These are phyloP conservation scores for Wolfiporia cocos DNA, from an alignment of 1,284 basidiomycete genomes.

Conservation along the genomic window DNA sequence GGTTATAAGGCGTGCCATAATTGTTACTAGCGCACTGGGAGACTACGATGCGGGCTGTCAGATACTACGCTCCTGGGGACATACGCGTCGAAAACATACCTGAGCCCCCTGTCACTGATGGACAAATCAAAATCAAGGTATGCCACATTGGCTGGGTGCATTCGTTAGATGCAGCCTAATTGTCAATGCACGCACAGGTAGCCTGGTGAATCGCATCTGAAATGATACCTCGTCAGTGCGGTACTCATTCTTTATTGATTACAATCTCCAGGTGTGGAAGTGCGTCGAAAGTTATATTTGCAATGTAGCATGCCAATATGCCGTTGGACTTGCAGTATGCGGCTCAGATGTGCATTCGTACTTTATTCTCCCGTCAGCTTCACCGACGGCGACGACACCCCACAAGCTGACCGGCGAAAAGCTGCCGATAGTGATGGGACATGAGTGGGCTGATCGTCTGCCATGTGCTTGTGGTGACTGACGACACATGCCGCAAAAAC, in stretches of 20 bases:
- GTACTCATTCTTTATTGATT: not conserved
- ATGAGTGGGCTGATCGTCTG: slow-evolving; percentile 20
- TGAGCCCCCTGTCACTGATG: slow-evolving; percentile 15
- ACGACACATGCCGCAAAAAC: not conserved
- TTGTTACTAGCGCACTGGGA: too few relatives aligned
- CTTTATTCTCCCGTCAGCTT: slow-evolving; percentile 12
- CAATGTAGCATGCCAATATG: too few relatives aligned
- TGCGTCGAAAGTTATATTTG: slow-evolving; percentile 3
- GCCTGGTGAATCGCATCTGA: not conserved
- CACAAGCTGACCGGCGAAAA: slow-evolving; percentile 23
- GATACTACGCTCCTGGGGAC: slow-evolving; percentile 27
- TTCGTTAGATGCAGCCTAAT: too few relatives aligned
- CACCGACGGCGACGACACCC: slow-evolving; percentile 15
- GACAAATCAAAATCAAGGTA: slow-evolving; percentile 27
- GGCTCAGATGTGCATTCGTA: slow-evolving; percentile 26
- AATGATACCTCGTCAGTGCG: not conserved
- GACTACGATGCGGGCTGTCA: slow-evolving; percentile 25
- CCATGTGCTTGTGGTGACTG: not conserved
- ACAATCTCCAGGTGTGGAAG: slow-evolving; percentile 13
- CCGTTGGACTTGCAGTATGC: slow-evolving; percentile 10
- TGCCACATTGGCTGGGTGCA: slow-evolving; percentile 4
- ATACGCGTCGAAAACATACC: slow-evolving; percentile 26
- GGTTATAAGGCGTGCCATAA: too few relatives aligned
- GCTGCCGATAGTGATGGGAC: slow-evolving; percentile 24
- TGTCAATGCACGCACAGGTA: not conserved